Conservation (phyloP, 192 early-diverging fungal species). For the Coemansia sp. region DNA sequence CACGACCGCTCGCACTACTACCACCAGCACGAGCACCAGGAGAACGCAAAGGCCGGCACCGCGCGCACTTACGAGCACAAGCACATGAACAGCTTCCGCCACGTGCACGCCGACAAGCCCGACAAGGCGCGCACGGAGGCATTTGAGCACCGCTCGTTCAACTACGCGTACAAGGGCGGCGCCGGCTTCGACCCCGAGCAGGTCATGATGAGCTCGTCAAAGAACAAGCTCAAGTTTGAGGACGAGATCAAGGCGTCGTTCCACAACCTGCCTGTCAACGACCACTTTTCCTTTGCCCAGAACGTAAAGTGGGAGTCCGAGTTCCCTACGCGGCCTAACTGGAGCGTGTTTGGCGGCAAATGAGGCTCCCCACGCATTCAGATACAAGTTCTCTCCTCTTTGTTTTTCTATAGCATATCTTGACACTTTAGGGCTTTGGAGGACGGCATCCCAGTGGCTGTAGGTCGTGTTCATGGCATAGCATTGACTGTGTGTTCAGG, state of each 20-base stretch:
- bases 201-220: slow-evolving; percentile 52
- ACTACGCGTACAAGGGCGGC: slow-evolving; percentile 54
- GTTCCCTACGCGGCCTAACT: slow-evolving; percentile 52
- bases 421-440: too few species aligned
- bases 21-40: slow-evolving; percentile 57
- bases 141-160: slow-evolving; percentile 55
- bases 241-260: slow-evolving; percentile 55
- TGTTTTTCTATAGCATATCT: slow-evolving; percentile 3
- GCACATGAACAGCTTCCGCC: slow-evolving; percentile 54
- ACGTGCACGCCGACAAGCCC: slow-evolving; percentile 50
- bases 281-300: slow-evolving; percentile 52
- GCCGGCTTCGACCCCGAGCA: slow-evolving; percentile 51
- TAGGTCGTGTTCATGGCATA: too few species aligned
- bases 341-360: slow-evolving; percentile 51
- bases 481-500: too few species aligned
- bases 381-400: background rate
- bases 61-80: slow-evolving; percentile 55
- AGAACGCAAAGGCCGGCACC: slow-evolving; percentile 50
- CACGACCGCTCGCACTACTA: slow-evolving; percentile 54
- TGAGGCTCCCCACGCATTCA: background rate
- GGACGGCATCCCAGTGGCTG: too few species aligned
- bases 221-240: slow-evolving; percentile 52
- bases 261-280: slow-evolving; percentile 52
- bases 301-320: slow-evolving; percentile 53
- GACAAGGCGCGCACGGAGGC: slow-evolving; percentile 51